Conservation (phyloP, 345 rosid species). For the Toxicodendron radicans region DNA sequence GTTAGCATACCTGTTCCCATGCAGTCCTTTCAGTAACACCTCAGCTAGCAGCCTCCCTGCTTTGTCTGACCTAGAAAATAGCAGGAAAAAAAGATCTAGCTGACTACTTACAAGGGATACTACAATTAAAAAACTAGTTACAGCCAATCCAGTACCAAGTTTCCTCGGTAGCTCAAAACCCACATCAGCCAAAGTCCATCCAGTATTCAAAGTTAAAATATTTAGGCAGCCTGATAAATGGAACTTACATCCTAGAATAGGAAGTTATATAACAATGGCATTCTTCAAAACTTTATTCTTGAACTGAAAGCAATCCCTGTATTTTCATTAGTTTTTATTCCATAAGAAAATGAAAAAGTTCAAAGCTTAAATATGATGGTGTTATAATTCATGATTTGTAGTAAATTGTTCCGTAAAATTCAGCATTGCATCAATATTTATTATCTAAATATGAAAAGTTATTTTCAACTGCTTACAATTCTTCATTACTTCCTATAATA, state of each 20-base stretch:
- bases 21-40: slow-evolving; percentile 78
- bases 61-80: slow-evolving; percentile 72
- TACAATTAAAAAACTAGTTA: background rate
- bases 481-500: background rate
- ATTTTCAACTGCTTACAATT: background rate
- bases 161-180: background rate
- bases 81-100: slow-evolving; percentile 21
- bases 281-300: background rate
- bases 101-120: background rate
- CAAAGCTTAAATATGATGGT: background rate
- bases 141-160: background rate
- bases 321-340: background rate
- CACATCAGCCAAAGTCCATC: slow-evolving; percentile 9
- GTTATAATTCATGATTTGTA: background rate
- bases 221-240: slow-evolving; percentile 1
- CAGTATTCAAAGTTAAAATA: background rate
- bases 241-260: too few relatives aligned
- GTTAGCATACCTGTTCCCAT: slow-evolving; percentile 78
- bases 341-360: background rate
- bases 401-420: background rate
- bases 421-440: background rate
- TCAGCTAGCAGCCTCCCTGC: slow-evolving; percentile 93
- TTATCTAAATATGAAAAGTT: background rate
- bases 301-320: background rate
- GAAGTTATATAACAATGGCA: background rate